phyloP scores from a whole-genome alignment of 2,329 filamentous ascomycete genomes.

The Neodidymelliopsis sp. region DNA sequence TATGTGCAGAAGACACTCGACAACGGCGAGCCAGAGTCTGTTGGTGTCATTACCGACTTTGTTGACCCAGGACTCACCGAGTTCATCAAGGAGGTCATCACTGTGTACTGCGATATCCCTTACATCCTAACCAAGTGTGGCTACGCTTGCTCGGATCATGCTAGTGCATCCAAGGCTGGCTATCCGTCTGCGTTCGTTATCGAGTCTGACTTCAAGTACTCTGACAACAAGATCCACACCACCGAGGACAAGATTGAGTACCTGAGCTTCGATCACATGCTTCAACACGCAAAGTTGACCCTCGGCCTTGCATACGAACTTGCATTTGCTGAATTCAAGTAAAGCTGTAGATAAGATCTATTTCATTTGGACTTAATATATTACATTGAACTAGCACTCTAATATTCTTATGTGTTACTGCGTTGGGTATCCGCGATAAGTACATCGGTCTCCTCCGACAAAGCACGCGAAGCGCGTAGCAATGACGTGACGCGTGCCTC shows the following conservation, averaged over 20 bases:
- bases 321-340: conserved; percentile 74
- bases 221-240: conserved; percentile 73
- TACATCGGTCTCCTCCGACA: background rate
- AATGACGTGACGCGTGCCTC: conserved; percentile 33
- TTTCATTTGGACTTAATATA: background rate
- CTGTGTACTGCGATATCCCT: conserved; percentile 86
- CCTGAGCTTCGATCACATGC: conserved; percentile 86
- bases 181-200: conserved; percentile 81
- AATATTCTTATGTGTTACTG: background rate
- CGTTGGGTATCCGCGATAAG: background rate
- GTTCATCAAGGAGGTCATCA: conserved; percentile 91
- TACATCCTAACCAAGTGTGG: conserved; percentile 89
- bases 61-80: conserved; percentile 82
- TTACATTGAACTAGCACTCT: background rate
- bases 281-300: conserved; percentile 86
- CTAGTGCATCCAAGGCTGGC: conserved; percentile 75
- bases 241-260: conserved; percentile 75
- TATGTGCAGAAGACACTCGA: conserved; percentile 84
- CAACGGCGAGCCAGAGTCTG: conserved; percentile 80
- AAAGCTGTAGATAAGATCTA: background rate
- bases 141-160: conserved; percentile 82
- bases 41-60: conserved; percentile 92
- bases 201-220: conserved; percentile 72
- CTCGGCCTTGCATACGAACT: conserved; percentile 85
- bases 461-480: conserved; percentile 21